These are phyloP conservation scores for Nakazawaea laoshanensis DNA, from an alignment of 805 yeast genomes.

Conservation along the genomic window DNA sequence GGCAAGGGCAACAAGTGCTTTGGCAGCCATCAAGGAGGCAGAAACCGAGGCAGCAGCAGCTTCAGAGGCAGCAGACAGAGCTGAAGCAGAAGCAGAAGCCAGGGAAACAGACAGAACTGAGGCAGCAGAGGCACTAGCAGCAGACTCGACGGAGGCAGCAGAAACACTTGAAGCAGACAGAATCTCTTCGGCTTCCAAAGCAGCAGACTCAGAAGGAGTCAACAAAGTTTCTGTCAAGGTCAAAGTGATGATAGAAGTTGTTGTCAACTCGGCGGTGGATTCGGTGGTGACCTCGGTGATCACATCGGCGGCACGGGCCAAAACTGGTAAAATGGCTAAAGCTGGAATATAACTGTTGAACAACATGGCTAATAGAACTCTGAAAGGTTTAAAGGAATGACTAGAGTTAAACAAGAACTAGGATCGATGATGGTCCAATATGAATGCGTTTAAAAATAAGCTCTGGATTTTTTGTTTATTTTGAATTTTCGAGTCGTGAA, in stretches of 20 bases:
- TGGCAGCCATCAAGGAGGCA: slow-evolving; percentile 13
- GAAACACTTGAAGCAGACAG: slow-evolving; percentile 31
- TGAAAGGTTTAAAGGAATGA: slow-evolving; percentile 6
- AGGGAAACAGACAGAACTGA: slow-evolving; percentile 13
- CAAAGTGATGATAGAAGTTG: slow-evolving; percentile 33
- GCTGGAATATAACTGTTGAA: slow-evolving; percentile 17
- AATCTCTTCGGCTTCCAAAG: slow-evolving; percentile 19
- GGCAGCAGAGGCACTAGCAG: slow-evolving; percentile 18
- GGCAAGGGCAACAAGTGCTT: slow-evolving; percentile 32
- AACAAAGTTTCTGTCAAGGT: slow-evolving; percentile 38
- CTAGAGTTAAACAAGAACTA: slow-evolving; percentile 10
- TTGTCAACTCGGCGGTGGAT: slow-evolving; percentile 19
- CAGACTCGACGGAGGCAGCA: slow-evolving; percentile 23
- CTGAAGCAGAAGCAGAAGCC: slow-evolving; percentile 15
- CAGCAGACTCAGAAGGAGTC: slow-evolving; percentile 35
- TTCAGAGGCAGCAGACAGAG: slow-evolving; percentile 15
- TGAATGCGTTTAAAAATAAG: too few relatives aligned
- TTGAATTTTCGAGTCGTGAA: too few relatives aligned
- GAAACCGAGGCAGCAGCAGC: slow-evolving; percentile 20
- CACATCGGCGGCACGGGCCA: slow-evolving; percentile 19
- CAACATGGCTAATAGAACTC: slow-evolving; percentile 15
- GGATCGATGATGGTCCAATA: too few relatives aligned
- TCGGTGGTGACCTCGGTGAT: slow-evolving; percentile 1
- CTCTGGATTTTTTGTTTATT: too few relatives aligned
- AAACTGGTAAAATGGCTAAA: slow-evolving; percentile 15